Base-by-base conservation (phyloP, 2,329 filamentous ascomycete species). In the Cyanodermella asteris region DNA sequence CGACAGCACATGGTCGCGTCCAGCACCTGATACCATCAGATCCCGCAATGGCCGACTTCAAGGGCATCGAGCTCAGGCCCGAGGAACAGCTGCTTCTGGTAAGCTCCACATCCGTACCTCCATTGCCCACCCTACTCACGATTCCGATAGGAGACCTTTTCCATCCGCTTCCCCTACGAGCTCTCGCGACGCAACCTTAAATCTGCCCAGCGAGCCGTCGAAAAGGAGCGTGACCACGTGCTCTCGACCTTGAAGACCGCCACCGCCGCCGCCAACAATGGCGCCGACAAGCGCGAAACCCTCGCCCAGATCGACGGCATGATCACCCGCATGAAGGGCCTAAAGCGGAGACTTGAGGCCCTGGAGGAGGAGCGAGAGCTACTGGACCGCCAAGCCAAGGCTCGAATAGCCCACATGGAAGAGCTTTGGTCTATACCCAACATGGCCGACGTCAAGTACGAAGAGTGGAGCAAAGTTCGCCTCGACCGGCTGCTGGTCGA, bases 181-280 rank as follows among this genome's bases (percentile, higher is more conserved):
- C 73, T 93, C 29, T 71, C 90, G 13, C 74, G 81, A 28, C 84
- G 87, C 47, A 94, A 91, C 53, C 90, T 94, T 53, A 87, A 91
- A 40, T 69, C 72, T 4, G 69, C 72, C 21, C 56, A 50, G 35
- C 45, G 51, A 21, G 40, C 49, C 24, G 46, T 57, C 24, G 55
- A 59, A 33, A 46, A 52, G 27, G 55, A 59, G 28, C 46, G 46
- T 32, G 53, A 57, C 33, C 40, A 52, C 34, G 44, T 58, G 21
- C 41, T 56, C 15, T 46, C 51, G 7, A 38, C 55, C 16, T 50
- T 71, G 26, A 56, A 57, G 36, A 45, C 56, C 18, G 50, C 57
- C 20, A 53, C 57, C 20, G 73, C 71, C 37, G 61, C 66, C 30
- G 70, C 74, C 24, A 55, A 74, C 25, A 64, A 64, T 30, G 65